Base-by-base conservation (phyloP, 2,329 filamentous ascomycete genomes). In the Gaeumannomyces tritici region DNA sequence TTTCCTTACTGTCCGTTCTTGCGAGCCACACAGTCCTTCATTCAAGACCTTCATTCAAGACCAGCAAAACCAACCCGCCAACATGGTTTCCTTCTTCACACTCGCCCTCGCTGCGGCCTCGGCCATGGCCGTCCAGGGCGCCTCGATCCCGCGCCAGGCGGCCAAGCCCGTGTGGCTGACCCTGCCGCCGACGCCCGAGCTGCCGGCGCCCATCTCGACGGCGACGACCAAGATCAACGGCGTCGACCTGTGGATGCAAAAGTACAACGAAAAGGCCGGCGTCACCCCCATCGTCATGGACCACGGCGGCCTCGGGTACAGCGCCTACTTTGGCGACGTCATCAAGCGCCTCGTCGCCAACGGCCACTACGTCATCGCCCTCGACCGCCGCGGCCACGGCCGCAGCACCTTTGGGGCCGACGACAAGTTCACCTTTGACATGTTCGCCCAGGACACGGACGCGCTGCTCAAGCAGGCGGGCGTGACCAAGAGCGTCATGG, bases 111-210 rank as follows among this genome's bases (percentile, higher is more conserved):
- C 24, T 8, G 42, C 42, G 6, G 42, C n/a, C 42, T 51, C 42
- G 42, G 42, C 42, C 42, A 5, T 51, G 42, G 42, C 42, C 42
- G 42, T 9, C 18, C 42, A 51, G 21, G 42, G 42, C 21, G 18
- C n/a, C 42, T n/a, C 42, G 21, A 24, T 51, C 21, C 42, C 42
- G 6, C 42, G 42, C 18, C 31, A 31, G 11, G 13, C 29, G 18
- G 13, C 29, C 27, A 18, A 24, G 35, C 80, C 90, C 62, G 80
- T 84, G 28, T 75, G 71, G 71, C 59, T 67, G 35, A 74, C 71
- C 3, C 73, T 78, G 1, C 76, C 76, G 1, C 47, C 71, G 0
- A 78, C 76, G 0, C 76, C 76, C 29, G 64, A 67, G 0, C 69
- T 78, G 3, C 75, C 75, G 21, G 62, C 68, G 0, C 73, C 72